A percentile compares a stretch with the other conserved stretches of the same genome.
phyloP scores from a whole-genome alignment of 228 moss, liverwort and hornwort species.

The Sphagnum fallax region DNA sequence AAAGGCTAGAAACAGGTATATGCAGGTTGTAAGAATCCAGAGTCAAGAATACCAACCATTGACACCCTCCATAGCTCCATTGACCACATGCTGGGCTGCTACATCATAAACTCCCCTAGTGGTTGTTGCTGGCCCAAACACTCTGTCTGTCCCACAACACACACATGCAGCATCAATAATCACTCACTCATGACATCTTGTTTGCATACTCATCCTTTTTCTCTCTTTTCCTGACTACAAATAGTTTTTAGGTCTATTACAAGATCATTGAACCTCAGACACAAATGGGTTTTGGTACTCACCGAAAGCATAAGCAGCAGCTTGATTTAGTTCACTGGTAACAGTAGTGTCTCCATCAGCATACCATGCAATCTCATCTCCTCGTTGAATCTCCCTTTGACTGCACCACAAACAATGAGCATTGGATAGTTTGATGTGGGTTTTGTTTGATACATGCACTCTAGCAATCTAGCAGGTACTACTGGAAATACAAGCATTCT shows the following conservation, averaged over 20 bases:
- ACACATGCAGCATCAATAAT: background rate
- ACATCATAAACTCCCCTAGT: slow-evolving; percentile 91
- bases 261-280: too few species aligned
- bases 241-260: too few species aligned
- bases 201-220: too few species aligned
- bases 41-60: slow-evolving; percentile 44
- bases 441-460: background rate
- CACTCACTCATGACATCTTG: too few species aligned
- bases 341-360: slow-evolving; percentile 92
- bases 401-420: slow-evolving; percentile 22
- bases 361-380: slow-evolving; percentile 98
- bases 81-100: slow-evolving; percentile 91
- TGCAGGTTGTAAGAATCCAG: background rate
- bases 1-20: background rate
- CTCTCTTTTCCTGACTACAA: too few species aligned
- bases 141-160: slow-evolving; percentile 50
- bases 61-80: slow-evolving; percentile 97
- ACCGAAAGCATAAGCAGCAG: slow-evolving; percentile 94
- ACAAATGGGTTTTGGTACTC: background rate
- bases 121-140: slow-evolving; percentile 95
- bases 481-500: too few species aligned
- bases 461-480: background rate
- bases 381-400: slow-evolving; percentile 89
- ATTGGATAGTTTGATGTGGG: background rate
- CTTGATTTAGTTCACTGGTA: slow-evolving; percentile 80